Conservation (phyloP, 2,329 filamentous ascomycete species). For the Penicillium capsulatum region DNA sequence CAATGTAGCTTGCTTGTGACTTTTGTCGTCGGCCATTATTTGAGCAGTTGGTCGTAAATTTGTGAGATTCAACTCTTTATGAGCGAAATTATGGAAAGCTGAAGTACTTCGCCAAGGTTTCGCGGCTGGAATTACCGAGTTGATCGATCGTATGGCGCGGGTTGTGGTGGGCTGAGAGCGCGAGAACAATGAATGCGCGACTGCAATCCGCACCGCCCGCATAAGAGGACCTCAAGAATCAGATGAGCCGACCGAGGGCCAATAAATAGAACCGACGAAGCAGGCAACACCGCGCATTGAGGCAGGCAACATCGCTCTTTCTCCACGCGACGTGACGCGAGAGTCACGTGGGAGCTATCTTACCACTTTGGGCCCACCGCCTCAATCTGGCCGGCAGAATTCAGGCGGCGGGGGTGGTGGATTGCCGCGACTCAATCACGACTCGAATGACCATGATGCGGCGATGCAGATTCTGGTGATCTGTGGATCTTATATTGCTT, state of each 20-base stretch:
- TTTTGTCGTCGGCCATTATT: slow-evolving; percentile 30
- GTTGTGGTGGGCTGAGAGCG: slow-evolving; percentile 10
- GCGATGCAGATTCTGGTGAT: too few species aligned
- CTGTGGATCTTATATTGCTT: too few species aligned
- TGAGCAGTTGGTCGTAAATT: neutral
- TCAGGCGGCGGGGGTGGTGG: slow-evolving; percentile 13
- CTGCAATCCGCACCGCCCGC: slow-evolving; percentile 11
- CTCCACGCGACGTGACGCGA: slow-evolving; percentile 20
- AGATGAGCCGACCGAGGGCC: neutral
- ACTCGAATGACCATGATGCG: too few species aligned
- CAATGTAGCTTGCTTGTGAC: slow-evolving; percentile 70
- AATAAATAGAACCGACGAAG: slow-evolving; percentile 1
- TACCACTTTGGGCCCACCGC: slow-evolving; percentile 24
- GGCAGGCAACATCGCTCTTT: slow-evolving; percentile 5
- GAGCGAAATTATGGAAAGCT: neutral
- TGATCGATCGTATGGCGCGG: neutral
- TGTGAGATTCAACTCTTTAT: neutral
- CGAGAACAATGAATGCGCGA: slow-evolving; percentile 17
- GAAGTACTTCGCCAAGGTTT: neutral
- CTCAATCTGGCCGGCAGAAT: slow-evolving; percentile 22
- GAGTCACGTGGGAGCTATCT: slow-evolving; percentile 18
- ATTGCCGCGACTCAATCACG: too few species aligned
- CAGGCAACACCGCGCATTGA: slow-evolving; percentile 5
- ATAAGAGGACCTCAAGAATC: slow-evolving; percentile 13
- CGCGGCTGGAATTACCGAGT: neutral